Evolutionary conservation across 2,329 filamentous ascomycete genomes (phyloP).

Genomic region (Aureobasidium sp.): DNA sequence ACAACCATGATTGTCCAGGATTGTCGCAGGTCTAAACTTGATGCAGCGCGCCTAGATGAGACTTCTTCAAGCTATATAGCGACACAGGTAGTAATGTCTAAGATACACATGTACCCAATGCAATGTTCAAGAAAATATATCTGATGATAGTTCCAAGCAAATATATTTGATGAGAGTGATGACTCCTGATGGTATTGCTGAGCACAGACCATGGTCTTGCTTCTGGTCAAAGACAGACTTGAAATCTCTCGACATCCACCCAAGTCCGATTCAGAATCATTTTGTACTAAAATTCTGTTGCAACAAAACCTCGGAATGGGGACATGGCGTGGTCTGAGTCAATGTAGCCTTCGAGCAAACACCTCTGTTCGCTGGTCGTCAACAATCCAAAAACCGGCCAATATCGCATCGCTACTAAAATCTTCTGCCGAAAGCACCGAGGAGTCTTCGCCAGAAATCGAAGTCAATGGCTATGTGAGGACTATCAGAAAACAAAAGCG

Average conservation of each 20-base stretch:
- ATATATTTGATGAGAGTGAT: not conserved
- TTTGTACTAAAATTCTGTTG: not conserved
- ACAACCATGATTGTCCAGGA: not conserved
- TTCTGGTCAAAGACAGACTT: not conserved
- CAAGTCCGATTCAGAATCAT: not conserved
- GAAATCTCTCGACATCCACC: not conserved
- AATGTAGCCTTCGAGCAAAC: not conserved
- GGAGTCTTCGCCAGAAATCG: slow-evolving; percentile 14
- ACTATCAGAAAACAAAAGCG: slow-evolving; percentile 82
- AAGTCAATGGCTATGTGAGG: slow-evolving; percentile 70
- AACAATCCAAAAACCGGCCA: slow-evolving; percentile 2
- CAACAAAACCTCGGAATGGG: not conserved
- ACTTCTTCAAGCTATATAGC: too few relatives aligned
- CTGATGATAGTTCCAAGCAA: too few relatives aligned
- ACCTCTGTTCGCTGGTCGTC: not conserved
- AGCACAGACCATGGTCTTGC: slow-evolving; percentile 14
- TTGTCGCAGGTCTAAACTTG: not conserved
- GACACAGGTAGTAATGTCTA: too few relatives aligned
- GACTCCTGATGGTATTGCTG: not conserved
- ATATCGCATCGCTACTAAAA: slow-evolving; percentile 5
- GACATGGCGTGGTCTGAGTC: slow-evolving; percentile 6
- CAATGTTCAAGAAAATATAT: too few relatives aligned
- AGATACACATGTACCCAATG: too few relatives aligned
- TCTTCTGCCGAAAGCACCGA: not conserved
- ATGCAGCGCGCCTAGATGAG: not conserved